phyloP scores from a whole-genome alignment of 2,329 filamentous ascomycete species.

The Neodidymelliopsis sp. region DNA sequence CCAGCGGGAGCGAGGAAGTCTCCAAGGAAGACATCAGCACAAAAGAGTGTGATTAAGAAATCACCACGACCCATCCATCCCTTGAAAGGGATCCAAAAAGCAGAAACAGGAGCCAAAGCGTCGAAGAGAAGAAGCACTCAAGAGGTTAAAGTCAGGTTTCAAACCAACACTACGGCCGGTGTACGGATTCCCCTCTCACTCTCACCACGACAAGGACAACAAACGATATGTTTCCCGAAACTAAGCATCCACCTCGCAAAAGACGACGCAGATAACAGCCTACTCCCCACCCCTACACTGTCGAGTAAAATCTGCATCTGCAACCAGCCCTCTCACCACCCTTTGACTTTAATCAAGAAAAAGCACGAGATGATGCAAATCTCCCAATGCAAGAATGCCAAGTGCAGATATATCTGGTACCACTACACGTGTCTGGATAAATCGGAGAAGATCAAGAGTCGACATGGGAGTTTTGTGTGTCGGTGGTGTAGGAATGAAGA shows the following conservation, averaged over 20 bases:
- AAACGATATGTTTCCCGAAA: too few species aligned
- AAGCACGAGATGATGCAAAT: slow-evolving; percentile 6
- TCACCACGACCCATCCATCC: neutral
- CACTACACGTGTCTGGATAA: slow-evolving; percentile 33
- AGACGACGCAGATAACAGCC: too few species aligned
- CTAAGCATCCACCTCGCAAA: slow-evolving; percentile 1
- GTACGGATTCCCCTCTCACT: too few species aligned
- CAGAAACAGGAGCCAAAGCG: neutral
- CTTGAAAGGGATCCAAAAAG: neutral
- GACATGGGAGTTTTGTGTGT: slow-evolving; percentile 20
- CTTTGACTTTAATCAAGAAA: neutral
- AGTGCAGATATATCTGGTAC: slow-evolving; percentile 27
- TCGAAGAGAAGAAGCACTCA: too few species aligned
- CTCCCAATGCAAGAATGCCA: slow-evolving; percentile 24
- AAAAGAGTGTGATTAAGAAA: too few species aligned
- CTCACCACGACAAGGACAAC: too few species aligned
- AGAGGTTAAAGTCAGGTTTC: neutral
- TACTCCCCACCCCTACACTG: too few species aligned
- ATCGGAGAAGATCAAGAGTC: slow-evolving; percentile 18
- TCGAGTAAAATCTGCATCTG: slow-evolving; percentile 35
- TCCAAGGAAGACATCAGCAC: neutral
- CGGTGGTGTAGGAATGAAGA: slow-evolving; percentile 16
- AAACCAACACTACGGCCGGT: neutral
- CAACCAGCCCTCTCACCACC: slow-evolving; percentile 13
- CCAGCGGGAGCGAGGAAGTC: neutral